Percentiles rank a stretch among this genome's conserved stretches.
These are phyloP conservation scores for Aspergillus flavus DNA, from an alignment of 2,329 filamentous ascomycete genomes.

Conservation along the genomic window DNA sequence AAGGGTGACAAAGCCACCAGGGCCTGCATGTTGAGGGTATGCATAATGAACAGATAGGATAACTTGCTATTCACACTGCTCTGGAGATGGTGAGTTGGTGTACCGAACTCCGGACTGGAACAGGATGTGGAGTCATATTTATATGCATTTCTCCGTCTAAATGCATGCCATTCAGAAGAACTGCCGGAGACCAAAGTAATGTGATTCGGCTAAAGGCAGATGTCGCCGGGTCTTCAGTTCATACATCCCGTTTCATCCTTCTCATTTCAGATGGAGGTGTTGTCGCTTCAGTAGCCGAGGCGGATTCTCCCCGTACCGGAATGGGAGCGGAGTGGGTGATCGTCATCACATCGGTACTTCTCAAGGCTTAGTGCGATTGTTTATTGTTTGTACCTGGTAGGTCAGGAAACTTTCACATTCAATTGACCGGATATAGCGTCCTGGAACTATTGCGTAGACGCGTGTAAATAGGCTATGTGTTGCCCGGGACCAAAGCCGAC, in stretches of 20 bases:
- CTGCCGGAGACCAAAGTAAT: background rate
- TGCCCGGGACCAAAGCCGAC: background rate
- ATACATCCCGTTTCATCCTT: background rate
- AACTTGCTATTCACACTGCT: background rate
- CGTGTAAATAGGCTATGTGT: background rate
- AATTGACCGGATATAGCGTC: background rate
- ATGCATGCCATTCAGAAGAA: background rate
- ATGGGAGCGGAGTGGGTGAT: conserved; percentile 17
- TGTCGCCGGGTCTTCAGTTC: background rate
- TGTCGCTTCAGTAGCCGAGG: background rate
- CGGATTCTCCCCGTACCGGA: conserved; percentile 17
- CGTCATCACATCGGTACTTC: conserved; percentile 11
- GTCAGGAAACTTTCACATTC: background rate
- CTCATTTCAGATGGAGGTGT: background rate
- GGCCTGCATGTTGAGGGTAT: conserved; percentile 22
- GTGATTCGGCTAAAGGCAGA: background rate
- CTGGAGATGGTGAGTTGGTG: background rate
- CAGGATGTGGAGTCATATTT: background rate
- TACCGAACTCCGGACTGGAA: background rate
- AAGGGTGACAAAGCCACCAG: conserved; percentile 21
- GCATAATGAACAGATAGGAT: conserved; percentile 1
- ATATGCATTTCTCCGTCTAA: background rate
- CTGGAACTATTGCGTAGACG: background rate
- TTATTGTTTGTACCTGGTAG: background rate
- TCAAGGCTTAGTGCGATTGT: background rate